Percentiles rank a stretch among this genome's conserved stretches.
phyloP scores from a whole-genome alignment of 2,329 filamentous ascomycete genomes.

The Calonectria henricotiae region DNA sequence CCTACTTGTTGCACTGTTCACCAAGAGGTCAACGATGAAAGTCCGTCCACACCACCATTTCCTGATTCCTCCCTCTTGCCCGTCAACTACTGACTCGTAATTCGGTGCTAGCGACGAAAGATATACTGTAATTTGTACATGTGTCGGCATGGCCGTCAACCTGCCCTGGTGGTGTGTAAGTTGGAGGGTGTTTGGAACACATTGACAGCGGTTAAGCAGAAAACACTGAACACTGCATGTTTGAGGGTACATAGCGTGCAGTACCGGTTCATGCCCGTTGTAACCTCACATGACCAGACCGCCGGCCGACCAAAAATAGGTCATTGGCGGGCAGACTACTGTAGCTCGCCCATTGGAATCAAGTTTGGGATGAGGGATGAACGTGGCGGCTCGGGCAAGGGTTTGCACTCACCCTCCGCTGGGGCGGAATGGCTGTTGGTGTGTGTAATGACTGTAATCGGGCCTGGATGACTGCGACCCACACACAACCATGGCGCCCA shows the following conservation, averaged over 20 bases:
- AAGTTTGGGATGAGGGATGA: constrained; percentile 34
- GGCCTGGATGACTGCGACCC: constrained; percentile 29
- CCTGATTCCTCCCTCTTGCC: constrained; percentile 41
- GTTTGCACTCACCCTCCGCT: constrained; percentile 24
- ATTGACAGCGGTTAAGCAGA: background rate
- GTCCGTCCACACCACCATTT: constrained; percentile 48
- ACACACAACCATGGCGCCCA: constrained; percentile 23
- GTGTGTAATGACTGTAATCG: constrained; percentile 27
- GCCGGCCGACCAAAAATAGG: constrained; percentile 41
- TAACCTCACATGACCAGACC: constrained; percentile 38
- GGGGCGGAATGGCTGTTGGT: constrained; percentile 33
- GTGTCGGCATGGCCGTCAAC: constrained; percentile 29
- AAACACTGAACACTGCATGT: constrained; percentile 29
- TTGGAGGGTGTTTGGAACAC: constrained; percentile 32
- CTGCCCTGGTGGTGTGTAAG: constrained; percentile 31
- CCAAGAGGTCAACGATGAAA: constrained; percentile 43
- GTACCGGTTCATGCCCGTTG: constrained; percentile 38
- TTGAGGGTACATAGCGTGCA: constrained; percentile 32
- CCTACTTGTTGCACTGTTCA: constrained; percentile 43
- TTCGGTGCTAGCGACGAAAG: constrained; percentile 10
- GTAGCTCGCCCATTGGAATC: constrained; percentile 24
- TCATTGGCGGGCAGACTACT: constrained; percentile 28
- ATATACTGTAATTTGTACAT: constrained; percentile 26
- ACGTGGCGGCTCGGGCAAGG: constrained; percentile 26
- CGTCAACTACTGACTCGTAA: constrained; percentile 47